Conservation (phyloP, 495 filamentous ascomycete species). For the Platismatia glauca region DNA sequence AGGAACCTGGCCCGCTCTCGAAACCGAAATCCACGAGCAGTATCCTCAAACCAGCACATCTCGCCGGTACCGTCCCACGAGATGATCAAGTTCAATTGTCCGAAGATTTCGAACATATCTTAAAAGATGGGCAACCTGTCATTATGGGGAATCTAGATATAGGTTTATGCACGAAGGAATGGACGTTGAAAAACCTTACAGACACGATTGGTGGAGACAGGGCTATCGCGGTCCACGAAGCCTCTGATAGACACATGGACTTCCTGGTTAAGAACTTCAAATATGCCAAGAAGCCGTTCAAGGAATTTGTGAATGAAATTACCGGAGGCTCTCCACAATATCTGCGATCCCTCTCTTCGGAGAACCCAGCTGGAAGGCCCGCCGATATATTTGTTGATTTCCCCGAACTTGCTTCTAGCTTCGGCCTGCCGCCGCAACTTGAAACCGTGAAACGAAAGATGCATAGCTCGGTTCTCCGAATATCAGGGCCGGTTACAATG, state of each 20-base stretch:
- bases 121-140: conserved; percentile 51
- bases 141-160: conserved; percentile 58
- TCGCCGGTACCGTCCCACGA: conserved; percentile 19
- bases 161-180: conserved; percentile 55
- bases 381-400: conserved; percentile 64
- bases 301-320: conserved; percentile 57
- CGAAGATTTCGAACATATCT: conserved; percentile 49
- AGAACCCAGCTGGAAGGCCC: conserved; percentile 57
- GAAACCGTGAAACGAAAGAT: conserved; percentile 47
- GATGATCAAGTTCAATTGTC: conserved; percentile 31
- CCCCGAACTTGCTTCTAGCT: conserved; percentile 57
- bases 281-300: conserved; percentile 61
- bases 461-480: conserved; percentile 73
- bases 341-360: conserved; percentile 61
- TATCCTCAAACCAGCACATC: conserved; percentile 19
- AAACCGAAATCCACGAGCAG: neutral
- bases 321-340: conserved; percentile 58
- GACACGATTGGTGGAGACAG: conserved; percentile 54
- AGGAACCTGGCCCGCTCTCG: neutral
- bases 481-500: conserved; percentile 77
- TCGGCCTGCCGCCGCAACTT: conserved; percentile 57
- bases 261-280: conserved; percentile 76
- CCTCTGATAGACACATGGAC: conserved; percentile 56
- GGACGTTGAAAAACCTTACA: conserved; percentile 63
- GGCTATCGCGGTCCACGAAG: conserved; percentile 63